Evolutionary conservation across 306 rosid genomes (phyloP).

Genomic region (Gastrolobium villosum): DNA sequence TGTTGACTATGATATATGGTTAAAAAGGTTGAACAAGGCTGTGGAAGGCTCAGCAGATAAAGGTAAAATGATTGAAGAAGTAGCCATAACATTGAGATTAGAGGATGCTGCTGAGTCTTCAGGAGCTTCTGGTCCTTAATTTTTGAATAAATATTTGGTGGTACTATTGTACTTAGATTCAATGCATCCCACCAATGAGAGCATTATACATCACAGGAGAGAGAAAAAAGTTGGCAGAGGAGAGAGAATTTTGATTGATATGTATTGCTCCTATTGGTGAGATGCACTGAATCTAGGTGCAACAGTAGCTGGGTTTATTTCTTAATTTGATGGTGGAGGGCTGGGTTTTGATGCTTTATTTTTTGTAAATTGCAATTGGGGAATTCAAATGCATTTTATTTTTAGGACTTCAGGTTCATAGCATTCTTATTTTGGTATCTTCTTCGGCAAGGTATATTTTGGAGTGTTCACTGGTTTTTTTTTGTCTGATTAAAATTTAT

Average conservation of each 20-base stretch:
- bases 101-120: slow-evolving; percentile 88
- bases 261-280: too few relatives aligned
- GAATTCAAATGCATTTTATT: slow-evolving; percentile 52
- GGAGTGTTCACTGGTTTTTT: slow-evolving; percentile 47
- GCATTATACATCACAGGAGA: too few relatives aligned
- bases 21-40: slow-evolving; percentile 78
- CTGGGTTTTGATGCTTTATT: slow-evolving; percentile 42
- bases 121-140: slow-evolving; percentile 73
- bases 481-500: slow-evolving; percentile 32
- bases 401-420: slow-evolving; percentile 44
- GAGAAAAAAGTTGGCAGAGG: too few relatives aligned
- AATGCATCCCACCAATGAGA: too few relatives aligned
- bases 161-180: too few relatives aligned
- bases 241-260: too few relatives aligned
- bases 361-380: slow-evolving; percentile 53
- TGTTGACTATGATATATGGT: slow-evolving; percentile 87
- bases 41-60: slow-evolving; percentile 71
- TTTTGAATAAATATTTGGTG: too few relatives aligned
- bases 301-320: too few relatives aligned
- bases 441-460: slow-evolving; percentile 40
- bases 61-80: slow-evolving; percentile 86
- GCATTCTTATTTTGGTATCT: slow-evolving; percentile 43
- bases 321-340: slow-evolving; percentile 46
- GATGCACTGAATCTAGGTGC: too few relatives aligned
- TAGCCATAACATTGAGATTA: slow-evolving; percentile 63